Evolutionary conservation across 2,329 filamentous ascomycete species (phyloP).

Genomic region (Penicillium rolfsii): DNA sequence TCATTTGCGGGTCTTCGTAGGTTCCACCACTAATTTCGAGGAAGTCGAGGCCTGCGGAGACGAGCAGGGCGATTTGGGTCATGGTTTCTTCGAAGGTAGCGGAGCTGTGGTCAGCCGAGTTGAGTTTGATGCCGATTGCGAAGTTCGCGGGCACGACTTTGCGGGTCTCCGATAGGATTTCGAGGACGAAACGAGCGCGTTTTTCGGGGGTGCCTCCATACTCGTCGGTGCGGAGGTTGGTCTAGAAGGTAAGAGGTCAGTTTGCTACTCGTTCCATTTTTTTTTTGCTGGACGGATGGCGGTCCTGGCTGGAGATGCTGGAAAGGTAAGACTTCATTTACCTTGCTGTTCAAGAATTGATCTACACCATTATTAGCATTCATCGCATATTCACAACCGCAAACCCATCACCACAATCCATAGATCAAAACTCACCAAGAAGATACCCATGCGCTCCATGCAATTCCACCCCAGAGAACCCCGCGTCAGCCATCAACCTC

Average conservation of each 20-base stretch:
- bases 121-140: constrained; percentile 55
- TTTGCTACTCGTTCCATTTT: not conserved
- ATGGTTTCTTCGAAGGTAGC: constrained; percentile 55
- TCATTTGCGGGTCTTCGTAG: constrained; percentile 58
- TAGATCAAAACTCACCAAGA: constrained; percentile 43
- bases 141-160: constrained; percentile 48
- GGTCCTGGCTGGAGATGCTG: too few relatives aligned
- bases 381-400: not conserved
- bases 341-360: constrained; percentile 45
- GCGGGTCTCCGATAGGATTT: constrained; percentile 50
- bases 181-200: constrained; percentile 51
- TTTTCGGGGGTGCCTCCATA: constrained; percentile 54
- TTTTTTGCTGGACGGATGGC: not conserved
- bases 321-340: constrained; percentile 15
- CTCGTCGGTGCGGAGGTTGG: constrained; percentile 52
- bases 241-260: constrained; percentile 28
- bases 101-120: constrained; percentile 53
- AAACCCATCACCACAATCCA: not conserved
- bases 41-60: constrained; percentile 60
- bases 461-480: constrained; percentile 58
- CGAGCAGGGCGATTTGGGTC: constrained; percentile 58
- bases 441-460: constrained; percentile 59
- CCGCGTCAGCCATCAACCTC: constrained; percentile 52
- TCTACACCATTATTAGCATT: constrained; percentile 23
- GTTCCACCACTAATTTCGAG: constrained; percentile 69